Evolutionary conservation across 176 grass and related monocot species (phyloP), one percentile per base, ranked within the genome.

Genomic region (Zea mays): DNA sequence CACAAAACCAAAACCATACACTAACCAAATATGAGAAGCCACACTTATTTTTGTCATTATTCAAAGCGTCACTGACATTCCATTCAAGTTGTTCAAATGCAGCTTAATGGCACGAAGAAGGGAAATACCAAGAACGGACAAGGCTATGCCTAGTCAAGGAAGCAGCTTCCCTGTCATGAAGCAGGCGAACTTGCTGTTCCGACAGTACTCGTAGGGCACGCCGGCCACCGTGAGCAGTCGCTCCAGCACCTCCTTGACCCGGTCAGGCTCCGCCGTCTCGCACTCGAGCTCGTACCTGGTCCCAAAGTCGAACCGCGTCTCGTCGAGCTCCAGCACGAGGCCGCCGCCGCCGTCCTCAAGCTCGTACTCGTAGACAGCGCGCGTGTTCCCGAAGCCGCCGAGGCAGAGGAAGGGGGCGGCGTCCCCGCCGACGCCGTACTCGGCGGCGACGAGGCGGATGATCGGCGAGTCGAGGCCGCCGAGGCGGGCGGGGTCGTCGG

Each of bases 301-400:
- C 8, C 55, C 55, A 8, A 58, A 58, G 55, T 58, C 55, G 55
- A 58, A 58, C n/a, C n/a, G 0, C 55, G 55, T 58, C 55, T 58
- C 55, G 55, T 58, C 55, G 55, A 58, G 55, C 55, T 58, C 55
- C 55, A 58, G 55, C 19, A 58, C 55, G 8, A 58, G 55, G 1
- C 50, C 48, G 2, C 51, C 55, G 8, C 55, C n/a, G 19, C 8
- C 19, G 19, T 10, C 19, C n/a, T 58, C 55, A 8, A 58, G 55
- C 8, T 58, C 55, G 55, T 58, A 58, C 8, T 87, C 79, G 4
- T 92, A 94, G 8, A 97, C 94, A 3, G 65, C 80, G 46, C 91
- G 86, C 4, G 88, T 93, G 82, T 97, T 97, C 82, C 92, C 67
- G 71, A 94, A 94, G 2, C 94, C 94, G 19, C 94, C 94, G 54